phyloP scores from a whole-genome alignment of 2,329 filamentous ascomycete species.

The Gliomastix tumulicola region DNA sequence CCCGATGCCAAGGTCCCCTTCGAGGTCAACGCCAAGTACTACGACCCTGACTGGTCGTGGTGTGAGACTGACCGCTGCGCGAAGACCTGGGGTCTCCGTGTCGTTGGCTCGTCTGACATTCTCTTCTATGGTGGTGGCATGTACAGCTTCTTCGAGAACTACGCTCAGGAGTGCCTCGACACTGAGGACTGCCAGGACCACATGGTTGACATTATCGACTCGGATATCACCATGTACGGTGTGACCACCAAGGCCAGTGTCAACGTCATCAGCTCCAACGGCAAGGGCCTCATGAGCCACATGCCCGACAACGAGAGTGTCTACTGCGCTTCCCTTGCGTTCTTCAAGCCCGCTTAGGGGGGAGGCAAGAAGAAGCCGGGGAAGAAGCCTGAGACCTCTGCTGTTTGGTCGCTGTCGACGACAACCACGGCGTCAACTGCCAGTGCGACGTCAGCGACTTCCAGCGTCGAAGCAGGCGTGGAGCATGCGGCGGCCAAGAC shows the following conservation, averaged over 20 bases:
- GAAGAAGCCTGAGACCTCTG: no score
- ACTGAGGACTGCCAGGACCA: conserved; percentile 68
- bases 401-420: no score
- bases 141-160: conserved; percentile 83
- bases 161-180: conserved; percentile 61
- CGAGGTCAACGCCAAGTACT: conserved; percentile 45
- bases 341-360: background rate
- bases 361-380: background rate
- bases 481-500: no score
- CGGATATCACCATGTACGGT: conserved; percentile 58
- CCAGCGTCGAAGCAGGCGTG: no score
- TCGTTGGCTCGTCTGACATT: conserved; percentile 59
- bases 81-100: conserved; percentile 71
- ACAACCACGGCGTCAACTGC: no score
- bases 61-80: conserved; percentile 53
- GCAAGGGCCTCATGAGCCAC: conserved; percentile 25
- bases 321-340: conserved; percentile 55
- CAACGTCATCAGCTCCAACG: conserved; percentile 65
- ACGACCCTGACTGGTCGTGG: conserved; percentile 62
- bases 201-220: conserved; percentile 68
- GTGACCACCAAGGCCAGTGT: conserved; percentile 68
- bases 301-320: conserved; percentile 57
- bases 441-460: no score
- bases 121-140: conserved; percentile 67
- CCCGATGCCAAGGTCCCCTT: conserved; percentile 65